These are phyloP conservation scores for Mycena sanguinolenta DNA, from an alignment of 768 basidiomycete genomes.

Conservation along the genomic window DNA sequence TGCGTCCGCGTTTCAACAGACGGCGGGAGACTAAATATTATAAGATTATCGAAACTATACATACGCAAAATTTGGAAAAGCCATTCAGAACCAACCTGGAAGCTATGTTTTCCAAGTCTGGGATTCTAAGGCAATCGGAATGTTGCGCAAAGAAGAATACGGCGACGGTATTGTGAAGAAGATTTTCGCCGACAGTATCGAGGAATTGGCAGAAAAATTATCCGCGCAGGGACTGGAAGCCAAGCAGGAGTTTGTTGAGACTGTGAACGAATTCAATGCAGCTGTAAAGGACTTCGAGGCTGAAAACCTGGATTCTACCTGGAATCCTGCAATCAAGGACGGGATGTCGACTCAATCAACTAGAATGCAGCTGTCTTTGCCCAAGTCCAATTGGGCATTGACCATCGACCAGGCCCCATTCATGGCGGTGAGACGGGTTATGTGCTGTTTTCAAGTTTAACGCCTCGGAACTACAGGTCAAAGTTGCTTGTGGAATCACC, in stretches of 20 bases:
- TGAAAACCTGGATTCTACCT: slow-evolving; percentile 52
- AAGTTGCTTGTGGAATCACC: slow-evolving; percentile 77
- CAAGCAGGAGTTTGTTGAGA: slow-evolving; percentile 56
- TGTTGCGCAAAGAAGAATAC: slow-evolving; percentile 75
- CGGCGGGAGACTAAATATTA: background rate
- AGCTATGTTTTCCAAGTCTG: slow-evolving; percentile 77
- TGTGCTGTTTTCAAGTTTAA: background rate
- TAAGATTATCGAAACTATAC: slow-evolving; percentile 78
- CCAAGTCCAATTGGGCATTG: slow-evolving; percentile 81
- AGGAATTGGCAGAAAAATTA: slow-evolving; percentile 65
- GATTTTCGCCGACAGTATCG: slow-evolving; percentile 59
- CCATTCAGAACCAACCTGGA: slow-evolving; percentile 69
- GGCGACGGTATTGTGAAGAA: slow-evolving; percentile 72
- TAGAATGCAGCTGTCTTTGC: slow-evolving; percentile 49
- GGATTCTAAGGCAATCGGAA: slow-evolving; percentile 60
- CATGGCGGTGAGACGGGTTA: slow-evolving; percentile 55
- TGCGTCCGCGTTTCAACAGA: background rate
- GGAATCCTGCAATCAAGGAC: slow-evolving; percentile 79
- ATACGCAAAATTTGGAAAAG: slow-evolving; percentile 76
- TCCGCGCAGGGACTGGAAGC: slow-evolving; percentile 60
- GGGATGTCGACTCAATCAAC: slow-evolving; percentile 66
- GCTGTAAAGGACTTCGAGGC: slow-evolving; percentile 55
- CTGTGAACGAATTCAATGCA: slow-evolving; percentile 64
- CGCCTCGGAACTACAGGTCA: slow-evolving; percentile 49
- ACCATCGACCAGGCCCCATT: slow-evolving; percentile 66